Conservation (phyloP, 2,329 filamentous ascomycete species). For the Tolypocladium inflatum region DNA sequence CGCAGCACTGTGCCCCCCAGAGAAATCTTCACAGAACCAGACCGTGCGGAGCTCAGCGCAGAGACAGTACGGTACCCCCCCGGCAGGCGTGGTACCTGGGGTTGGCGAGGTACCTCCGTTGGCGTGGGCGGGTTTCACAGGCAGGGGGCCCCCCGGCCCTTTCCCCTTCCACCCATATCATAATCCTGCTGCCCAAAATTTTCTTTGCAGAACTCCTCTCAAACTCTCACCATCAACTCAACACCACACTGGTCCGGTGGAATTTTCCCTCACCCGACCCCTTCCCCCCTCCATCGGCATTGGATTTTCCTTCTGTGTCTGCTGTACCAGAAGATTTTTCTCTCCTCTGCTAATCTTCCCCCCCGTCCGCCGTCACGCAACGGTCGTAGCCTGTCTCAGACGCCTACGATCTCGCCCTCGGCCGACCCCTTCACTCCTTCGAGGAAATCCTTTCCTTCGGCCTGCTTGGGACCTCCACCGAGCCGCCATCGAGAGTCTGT, state of each 20-base stretch:
- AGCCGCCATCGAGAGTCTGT: constrained; percentile 12
- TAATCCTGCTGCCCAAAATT: constrained; percentile 27
- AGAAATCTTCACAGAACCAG: accelerated
- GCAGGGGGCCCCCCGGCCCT: constrained; percentile 7
- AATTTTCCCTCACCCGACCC: constrained; percentile 20
- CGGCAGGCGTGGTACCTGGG: not conserved
- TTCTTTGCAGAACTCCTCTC: constrained; percentile 23
- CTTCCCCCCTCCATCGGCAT: constrained; percentile 20
- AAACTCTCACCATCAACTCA: constrained; percentile 25
- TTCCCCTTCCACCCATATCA: constrained; percentile 22
- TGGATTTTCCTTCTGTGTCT: constrained; percentile 23
- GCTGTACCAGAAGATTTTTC: constrained; percentile 18
- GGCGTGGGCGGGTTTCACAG: not conserved
- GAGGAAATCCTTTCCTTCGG: constrained; percentile 9
- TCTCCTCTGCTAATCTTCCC: constrained; percentile 13
- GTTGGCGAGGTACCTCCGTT: not conserved
- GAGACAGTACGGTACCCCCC: not conserved
- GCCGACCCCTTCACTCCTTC: constrained; percentile 19
- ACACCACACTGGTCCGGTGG: constrained; percentile 27
- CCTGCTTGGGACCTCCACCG: constrained; percentile 12
- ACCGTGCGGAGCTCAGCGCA: not conserved
- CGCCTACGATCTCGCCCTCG: constrained; percentile 15
- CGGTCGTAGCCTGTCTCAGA: constrained; percentile 22
- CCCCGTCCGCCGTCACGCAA: constrained; percentile 16
- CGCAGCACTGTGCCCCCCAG: not conserved